These are phyloP conservation scores for Talaromyces nanjingensis DNA, from an alignment of 495 filamentous ascomycete genomes.

Conservation along the genomic window DNA sequence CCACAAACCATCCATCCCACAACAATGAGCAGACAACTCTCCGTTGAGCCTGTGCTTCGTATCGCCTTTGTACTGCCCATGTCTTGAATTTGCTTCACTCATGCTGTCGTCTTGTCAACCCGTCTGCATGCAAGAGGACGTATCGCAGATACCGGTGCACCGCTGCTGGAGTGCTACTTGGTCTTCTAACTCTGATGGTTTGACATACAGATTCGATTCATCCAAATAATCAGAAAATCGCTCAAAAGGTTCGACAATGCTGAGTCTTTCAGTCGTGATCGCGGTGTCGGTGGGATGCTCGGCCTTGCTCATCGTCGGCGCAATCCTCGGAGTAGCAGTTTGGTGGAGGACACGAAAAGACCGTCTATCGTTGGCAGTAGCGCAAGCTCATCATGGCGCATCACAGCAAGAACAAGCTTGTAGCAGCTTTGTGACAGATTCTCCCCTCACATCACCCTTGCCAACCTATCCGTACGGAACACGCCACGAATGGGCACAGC, in stretches of 20 bases:
- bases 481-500: constrained; percentile 5
- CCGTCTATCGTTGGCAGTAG: constrained; percentile 24
- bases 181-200: not conserved
- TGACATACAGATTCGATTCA: not conserved
- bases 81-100: not conserved
- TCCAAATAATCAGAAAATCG: not conserved
- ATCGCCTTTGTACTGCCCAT: not conserved
- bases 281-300: constrained; percentile 37
- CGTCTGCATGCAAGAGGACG: not conserved
- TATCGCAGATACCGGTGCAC: not conserved
- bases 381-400: constrained; percentile 16
- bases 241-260: constrained; percentile 22
- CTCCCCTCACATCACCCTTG: constrained; percentile 2
- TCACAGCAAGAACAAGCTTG: constrained; percentile 5
- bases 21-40: not conserved
- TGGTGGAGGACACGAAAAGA: constrained; percentile 37
- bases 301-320: constrained; percentile 29
- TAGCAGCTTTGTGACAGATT: constrained; percentile 7
- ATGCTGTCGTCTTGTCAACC: not conserved
- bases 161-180: constrained; percentile 1
- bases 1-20: not conserved
- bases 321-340: constrained; percentile 28
- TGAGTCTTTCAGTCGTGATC: constrained; percentile 28
- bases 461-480: constrained; percentile 7
- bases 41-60: not conserved